Evolutionary conservation across 2,329 filamentous ascomycete genomes (phyloP), one percentile per base, ranked within the genome.

Genomic region (Penicillium sp.): DNA sequence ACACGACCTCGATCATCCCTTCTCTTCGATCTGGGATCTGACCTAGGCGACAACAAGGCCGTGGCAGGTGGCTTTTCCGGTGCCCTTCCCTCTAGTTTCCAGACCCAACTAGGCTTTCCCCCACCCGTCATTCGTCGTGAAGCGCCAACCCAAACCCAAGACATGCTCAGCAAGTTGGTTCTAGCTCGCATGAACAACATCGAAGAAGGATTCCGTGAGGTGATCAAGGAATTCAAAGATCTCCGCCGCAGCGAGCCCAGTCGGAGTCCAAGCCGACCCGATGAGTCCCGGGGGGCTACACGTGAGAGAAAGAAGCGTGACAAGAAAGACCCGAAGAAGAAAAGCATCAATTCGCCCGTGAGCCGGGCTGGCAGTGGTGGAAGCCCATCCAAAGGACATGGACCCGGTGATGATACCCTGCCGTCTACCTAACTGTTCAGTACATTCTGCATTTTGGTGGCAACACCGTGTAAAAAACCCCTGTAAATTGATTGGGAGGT

Each of bases 101-200:
- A 88, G 33, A 93, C 89, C 0, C 89, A 93, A 69, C 88, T 94
- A 83, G 88, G 85, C 9, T 86, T 89, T 78, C 88, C 87, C 0
- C 84, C 86, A 49, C 86, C 87, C 15, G 85, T 84, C 21, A 74
- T 86, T 53, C 83, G 82, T 44, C 73, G 66, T 50, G 71, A 60
- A 51, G 70, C 71, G 27, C 74, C 76, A 13, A 78, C 78, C 27
- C 78, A 79, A 80, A 81, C 84, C 73, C 88, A 90, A 68, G 84
- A 89, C 41, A 89, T 93, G 83, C 87, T 89, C 69, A 84, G 88
- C 65, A 85, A 91, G 55, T 82, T 96, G 45, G 89, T 97, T 75
- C 79, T 97, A 45, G 91, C 91, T 9, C 82, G 91, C 35, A 97
- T 97, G 91, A 94, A 94, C 73, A 93, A 89, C 8, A 81, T 97